These are phyloP conservation scores for Zizania palustris DNA, from an alignment of 202 grass and related monocot species.

Conservation along the genomic window DNA sequence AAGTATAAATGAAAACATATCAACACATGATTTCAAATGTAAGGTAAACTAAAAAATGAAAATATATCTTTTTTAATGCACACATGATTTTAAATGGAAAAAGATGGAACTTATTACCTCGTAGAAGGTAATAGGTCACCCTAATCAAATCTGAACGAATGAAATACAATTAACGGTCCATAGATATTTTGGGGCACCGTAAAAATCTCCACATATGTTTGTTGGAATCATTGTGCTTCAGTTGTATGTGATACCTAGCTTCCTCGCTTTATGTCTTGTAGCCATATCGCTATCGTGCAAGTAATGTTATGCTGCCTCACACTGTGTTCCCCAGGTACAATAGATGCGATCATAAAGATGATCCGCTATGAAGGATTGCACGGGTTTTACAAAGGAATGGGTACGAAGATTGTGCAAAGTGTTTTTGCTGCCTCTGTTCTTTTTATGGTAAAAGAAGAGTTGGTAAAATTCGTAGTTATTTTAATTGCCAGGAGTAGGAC, in stretches of 20 bases:
- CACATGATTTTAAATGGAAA: too few relatives aligned
- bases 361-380: constrained; percentile 81
- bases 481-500: constrained; percentile 68
- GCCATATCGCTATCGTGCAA: background rate
- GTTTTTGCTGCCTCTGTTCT: constrained; percentile 95
- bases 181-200: too few relatives aligned
- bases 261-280: constrained; percentile 5
- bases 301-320: background rate
- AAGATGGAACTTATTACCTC: too few relatives aligned
- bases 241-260: background rate
- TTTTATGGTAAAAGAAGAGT: constrained; percentile 96
- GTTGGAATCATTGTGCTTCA: constrained; percentile 10
- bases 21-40: too few relatives aligned
- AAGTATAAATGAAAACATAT: too few relatives aligned
- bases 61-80: too few relatives aligned
- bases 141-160: too few relatives aligned
- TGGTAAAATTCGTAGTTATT: constrained; percentile 70
- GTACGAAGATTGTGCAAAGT: constrained; percentile 98
- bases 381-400: constrained; percentile 98
- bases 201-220: too few relatives aligned
- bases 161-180: too few relatives aligned
- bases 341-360: constrained; percentile 97
- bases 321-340: constrained; percentile 61
- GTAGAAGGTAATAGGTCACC: too few relatives aligned
- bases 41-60: too few relatives aligned